Base-by-base conservation (phyloP, 2,329 filamentous ascomycete genomes). In the Fusarium sp. region DNA sequence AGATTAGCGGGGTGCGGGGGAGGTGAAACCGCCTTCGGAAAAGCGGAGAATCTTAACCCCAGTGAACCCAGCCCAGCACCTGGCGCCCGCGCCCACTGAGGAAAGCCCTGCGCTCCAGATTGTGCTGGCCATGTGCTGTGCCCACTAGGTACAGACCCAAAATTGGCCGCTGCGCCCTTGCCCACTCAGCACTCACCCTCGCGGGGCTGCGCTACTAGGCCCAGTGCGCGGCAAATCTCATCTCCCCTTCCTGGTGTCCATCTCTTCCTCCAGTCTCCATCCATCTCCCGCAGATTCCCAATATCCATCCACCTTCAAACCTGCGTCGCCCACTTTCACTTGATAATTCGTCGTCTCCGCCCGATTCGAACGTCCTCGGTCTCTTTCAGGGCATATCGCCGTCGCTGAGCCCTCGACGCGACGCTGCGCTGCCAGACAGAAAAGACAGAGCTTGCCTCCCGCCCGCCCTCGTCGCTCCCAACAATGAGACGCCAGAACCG, bases 401-500 rank as follows among this genome's bases (percentile, higher is more conserved):
- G 69, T 73, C 60, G 63, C 56, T 70, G 50, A 67, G 45, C 31
- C 60, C 20, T 67, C 40, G 56, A 70, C 63, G 60, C 69, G 72
- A 74, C 73, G 27, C 52, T 58, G 50, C 64, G 38, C 45, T 57
- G 63, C 59, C 52, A 33, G 27, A 52, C 8, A 60, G 33, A 67
- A 45, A 60, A 60, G 54, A 47, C 66, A 64, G 50, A 56, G 63
- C 54, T 47, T 63, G 63, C 56, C 54, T 29, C 27, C 27, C 61
- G 61, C 27, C 57, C 36, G 50, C 52, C 38, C 45, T 22, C 13
- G 56, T n/a, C 47, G 29, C 60, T 40, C 59, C 72, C 52, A 73
- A 38, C 35, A 38, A 79, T 79, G 77, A 79, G 77, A 70, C 77
- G 77, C 42, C 77, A 79, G 45, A 79, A 79, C 65, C 77, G 77